Conservation (phyloP, 1,284 basidiomycete genomes). For the Trametes hirsuta region DNA sequence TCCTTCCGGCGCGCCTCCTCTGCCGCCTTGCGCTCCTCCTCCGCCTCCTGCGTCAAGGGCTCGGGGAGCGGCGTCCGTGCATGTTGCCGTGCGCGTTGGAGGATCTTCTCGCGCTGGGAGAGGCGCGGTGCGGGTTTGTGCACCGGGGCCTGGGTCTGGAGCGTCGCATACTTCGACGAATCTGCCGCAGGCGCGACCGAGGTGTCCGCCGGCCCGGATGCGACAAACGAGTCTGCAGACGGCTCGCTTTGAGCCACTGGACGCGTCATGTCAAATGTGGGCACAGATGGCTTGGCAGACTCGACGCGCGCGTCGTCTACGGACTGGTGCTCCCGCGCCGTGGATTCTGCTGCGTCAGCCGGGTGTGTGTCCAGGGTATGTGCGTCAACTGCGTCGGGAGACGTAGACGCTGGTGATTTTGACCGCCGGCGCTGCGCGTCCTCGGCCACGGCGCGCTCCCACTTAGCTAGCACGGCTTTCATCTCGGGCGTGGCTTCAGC, state of each 20-base stretch:
- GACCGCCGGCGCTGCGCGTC: background rate
- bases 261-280: no score
- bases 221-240: no score
- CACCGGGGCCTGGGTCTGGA: no score
- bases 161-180: background rate
- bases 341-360: background rate
- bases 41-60: conserved; percentile 1
- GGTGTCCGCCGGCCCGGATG: background rate
- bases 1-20: conserved; percentile 9
- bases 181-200: background rate
- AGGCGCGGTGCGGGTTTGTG: background rate
- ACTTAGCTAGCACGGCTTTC: background rate
- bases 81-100: conserved; percentile 32
- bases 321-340: background rate
- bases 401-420: background rate
- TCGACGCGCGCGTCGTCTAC: no score
- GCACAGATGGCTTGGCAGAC: no score
- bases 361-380: no score
- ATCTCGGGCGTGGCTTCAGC: background rate
- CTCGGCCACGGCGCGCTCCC: background rate
- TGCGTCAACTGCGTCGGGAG: background rate
- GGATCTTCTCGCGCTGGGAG: conserved; percentile 20
- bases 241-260: no score
- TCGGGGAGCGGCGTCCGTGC: conserved; percentile 31
- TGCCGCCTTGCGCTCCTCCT: conserved; percentile 9